phyloP scores from a whole-genome alignment of 2,329 filamentous ascomycete genomes.

The Cercospora beticola region DNA sequence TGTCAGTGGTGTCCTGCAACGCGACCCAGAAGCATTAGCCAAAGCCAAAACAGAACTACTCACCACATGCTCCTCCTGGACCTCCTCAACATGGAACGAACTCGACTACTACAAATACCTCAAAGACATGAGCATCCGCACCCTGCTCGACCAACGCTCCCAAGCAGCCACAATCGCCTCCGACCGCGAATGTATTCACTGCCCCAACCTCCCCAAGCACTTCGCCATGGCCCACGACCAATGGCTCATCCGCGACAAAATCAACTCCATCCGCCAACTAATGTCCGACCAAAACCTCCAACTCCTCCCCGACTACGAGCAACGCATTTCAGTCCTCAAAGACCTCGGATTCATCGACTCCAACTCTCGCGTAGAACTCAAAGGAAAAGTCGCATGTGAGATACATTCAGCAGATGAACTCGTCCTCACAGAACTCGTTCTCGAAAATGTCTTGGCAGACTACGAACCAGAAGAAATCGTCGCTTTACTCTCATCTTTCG shows the following conservation, averaged over 20 bases:
- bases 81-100: slow-evolving; percentile 75
- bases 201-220: slow-evolving; percentile 81
- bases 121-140: slow-evolving; percentile 77
- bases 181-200: slow-evolving; percentile 64
- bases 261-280: slow-evolving; percentile 78
- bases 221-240: slow-evolving; percentile 96
- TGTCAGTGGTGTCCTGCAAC: slow-evolving; percentile 41
- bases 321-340: slow-evolving; percentile 86
- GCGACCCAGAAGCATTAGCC: slow-evolving; percentile 50
- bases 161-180: slow-evolving; percentile 64
- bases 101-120: slow-evolving; percentile 72
- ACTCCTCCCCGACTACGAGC: slow-evolving; percentile 92
- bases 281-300: slow-evolving; percentile 97
- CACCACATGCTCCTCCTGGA: slow-evolving; percentile 72
- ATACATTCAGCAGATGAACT: slow-evolving; percentile 96
- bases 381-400: slow-evolving; percentile 97
- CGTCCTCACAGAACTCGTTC: slow-evolving; percentile 89
- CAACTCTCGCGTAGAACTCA: slow-evolving; percentile 82
- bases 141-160: slow-evolving; percentile 70
- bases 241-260: slow-evolving; percentile 94
- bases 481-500: slow-evolving; percentile 86
- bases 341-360: slow-evolving; percentile 91
- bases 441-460: slow-evolving; percentile 93
- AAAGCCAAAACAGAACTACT: slow-evolving; percentile 68
- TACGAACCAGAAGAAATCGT: slow-evolving; percentile 97